Base-by-base conservation (phyloP, 331 rosid genomes). In the Spiraea crenata region DNA sequence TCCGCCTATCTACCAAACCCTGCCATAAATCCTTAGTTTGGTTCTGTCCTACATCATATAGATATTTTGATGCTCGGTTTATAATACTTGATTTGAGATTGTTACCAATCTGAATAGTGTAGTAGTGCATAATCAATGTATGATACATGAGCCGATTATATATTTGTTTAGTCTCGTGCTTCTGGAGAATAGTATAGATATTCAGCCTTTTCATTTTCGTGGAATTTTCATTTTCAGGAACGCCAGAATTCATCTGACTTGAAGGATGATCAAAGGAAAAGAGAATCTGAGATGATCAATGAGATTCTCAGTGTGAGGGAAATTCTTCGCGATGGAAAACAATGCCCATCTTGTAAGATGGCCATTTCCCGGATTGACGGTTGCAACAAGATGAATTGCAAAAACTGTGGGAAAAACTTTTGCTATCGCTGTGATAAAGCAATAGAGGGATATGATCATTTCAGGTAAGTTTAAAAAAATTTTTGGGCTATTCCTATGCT, bases 381-480 rank as follows among this genome's bases (percentile, higher is more conserved):
- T 67, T 93, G 98, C 80, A 93, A 93, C 85, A 93, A 90, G 85
- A 93, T 90, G 97, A 84, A 76, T 67, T 93, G 98, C 58, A 40
- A 81, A 38, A 90, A 93, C 64, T 93, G 98, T 75, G 92, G 75
- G 58, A 79, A 88, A 46, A 87, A 81, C 76, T 93, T 93, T 77
- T 93, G 98, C 82, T 93, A 93, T 82, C 83, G 80, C 15, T 93
- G 98, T 81, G 85, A 83, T 87, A 82, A 84, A 77, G 82, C 77
- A 38, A 76, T 93, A 74, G 90, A 82, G 65, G 75, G 85, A 84
- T 82, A 85, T 7, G 92, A 88, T 61, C 96, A 93, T 85, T 93
- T 78, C 83, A 84, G 90, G 98, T 77, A 25, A 45, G 19, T 64
- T 63, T 16, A 54, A 54, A 37, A 38, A 17, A 59, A 63, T 59